Base-by-base conservation (phyloP, 768 basidiomycete species). In the Lentinus tigrinus region DNA sequence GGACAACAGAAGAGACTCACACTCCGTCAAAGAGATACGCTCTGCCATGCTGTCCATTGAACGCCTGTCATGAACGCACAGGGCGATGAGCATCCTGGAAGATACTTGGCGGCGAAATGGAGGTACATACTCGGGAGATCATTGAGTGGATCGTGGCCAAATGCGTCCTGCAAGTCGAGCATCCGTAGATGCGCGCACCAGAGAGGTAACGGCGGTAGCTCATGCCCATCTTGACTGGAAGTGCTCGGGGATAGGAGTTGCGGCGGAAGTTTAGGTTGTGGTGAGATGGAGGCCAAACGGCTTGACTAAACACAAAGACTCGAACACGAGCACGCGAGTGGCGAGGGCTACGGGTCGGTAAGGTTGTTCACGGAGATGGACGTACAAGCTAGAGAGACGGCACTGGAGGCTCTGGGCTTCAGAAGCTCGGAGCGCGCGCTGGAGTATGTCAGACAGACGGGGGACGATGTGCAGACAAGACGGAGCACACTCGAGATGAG, bases 41-140 rank as follows among this genome's bases (percentile, higher is more conserved):
- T 56, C 92, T 81, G 17, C 96, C 96, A 73, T 97, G 94, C 74
- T 97, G 94, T 26, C 96, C 96, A 62, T 93, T 95, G 81, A 98
- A 98, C 43, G 92, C 91, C 96, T 98, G 72, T 42, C 53, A 60
- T 48, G 48, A 7, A 52, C 5, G 27, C 17, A 31, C 36, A 39
- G 23, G 52, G 10, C 21, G 10, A 31, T 63, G 47, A 64, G 61
- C 34, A 23, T 24, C 19, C 23, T 16, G 57, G 52, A 17, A 19
- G 16, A 16, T 2, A 6, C 10, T 3, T n/a, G 40, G 52, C 17
- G 46, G 43, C 44, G 38, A 19, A 47, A 28, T 19, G 24, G 44
- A 54, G 43, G 36, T 10, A 76, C 86, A 65, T 64, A 93, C 93
- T 72, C 92, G 81, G 58, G 92, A 94, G 65, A 95, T 84, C 89